Base-by-base conservation (phyloP, 1,284 basidiomycete genomes). In the Ceratobasidium theobromae region DNA sequence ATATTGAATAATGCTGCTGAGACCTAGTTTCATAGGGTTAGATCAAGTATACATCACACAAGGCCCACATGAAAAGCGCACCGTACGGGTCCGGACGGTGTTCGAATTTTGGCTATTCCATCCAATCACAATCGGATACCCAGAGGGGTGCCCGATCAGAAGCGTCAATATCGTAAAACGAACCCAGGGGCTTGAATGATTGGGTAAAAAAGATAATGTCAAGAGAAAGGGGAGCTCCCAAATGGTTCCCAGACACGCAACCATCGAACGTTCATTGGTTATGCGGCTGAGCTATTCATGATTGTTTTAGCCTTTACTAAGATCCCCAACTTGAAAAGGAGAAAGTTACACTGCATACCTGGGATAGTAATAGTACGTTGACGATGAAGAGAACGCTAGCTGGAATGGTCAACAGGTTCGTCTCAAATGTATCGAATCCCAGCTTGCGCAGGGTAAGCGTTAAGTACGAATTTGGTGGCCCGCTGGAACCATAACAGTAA, bases 361-460 rank as follows among this genome's bases (percentile, higher is more conserved):
- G 48, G 8, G 60, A 48, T 2, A 64, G 60, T 3, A 52, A 35
- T 4, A 62, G n/a, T 21, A 51, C 51, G 18, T 53, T 68, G 27
- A 67, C 43, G 40, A 67, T 67, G n/a, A 46, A 32, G 8, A 67
- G 35, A n/a, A 71, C 68, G 35, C 66, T 71, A 25, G 69, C 60
- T 6, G 72, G 68, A 30, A 75, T 71, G 1, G 72, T 69, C 4
- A 76, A 69, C 25, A 75, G 46, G 57, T 76, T 75, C 4, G 72
- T 67, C 35, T 72, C 57, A 55, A 74, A 43, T 3, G 72, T 74
- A 12, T 54, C 60, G 66, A 76, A 76, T 9, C 74, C 74, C 12
- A 76, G 70, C 16, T 69, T 57, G 23, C 70, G 70, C 43, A 76
- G 69, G 0, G 71, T 72, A 9, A 75, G 68, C 16, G 71, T 71